These are phyloP conservation scores for Rhytidiadelphus loreus DNA, from an alignment of 225 moss, liverwort and hornwort species.

Conservation along the genomic window DNA sequence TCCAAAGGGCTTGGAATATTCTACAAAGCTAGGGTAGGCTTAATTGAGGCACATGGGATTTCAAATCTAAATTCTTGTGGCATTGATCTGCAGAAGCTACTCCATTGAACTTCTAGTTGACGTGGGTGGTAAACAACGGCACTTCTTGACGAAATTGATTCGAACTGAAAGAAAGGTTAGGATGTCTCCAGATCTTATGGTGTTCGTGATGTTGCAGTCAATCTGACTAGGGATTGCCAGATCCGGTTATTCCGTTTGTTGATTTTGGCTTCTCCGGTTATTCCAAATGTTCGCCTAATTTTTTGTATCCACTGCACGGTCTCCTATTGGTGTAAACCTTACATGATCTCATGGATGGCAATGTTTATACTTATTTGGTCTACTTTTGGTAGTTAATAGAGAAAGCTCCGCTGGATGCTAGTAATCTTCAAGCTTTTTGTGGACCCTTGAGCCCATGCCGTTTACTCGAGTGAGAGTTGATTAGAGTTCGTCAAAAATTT, in stretches of 20 bases:
- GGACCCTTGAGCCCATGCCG: background rate
- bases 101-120: slow-evolving; percentile 20
- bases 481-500: background rate
- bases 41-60: background rate
- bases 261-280: background rate
- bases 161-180: slow-evolving; percentile 38
- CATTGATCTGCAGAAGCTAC: slow-evolving; percentile 19
- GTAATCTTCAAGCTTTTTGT: background rate
- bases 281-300: background rate
- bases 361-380: background rate
- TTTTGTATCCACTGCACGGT: background rate
- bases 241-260: background rate
- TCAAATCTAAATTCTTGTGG: background rate
- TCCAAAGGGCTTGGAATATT: background rate
- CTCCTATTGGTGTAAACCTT: no score
- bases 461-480: background rate
- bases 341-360: no score
- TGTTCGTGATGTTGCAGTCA: background rate
- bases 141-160: slow-evolving; percentile 33
- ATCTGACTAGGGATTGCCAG: background rate
- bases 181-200: background rate
- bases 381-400: background rate
- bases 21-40: background rate
- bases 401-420: background rate
- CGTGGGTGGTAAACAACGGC: slow-evolving; percentile 33